A percentile compares a stretch with the other conserved stretches of the same genome.
Evolutionary conservation across 805 yeast genomes (phyloP).

Genomic region (Candida incommunis): DNA sequence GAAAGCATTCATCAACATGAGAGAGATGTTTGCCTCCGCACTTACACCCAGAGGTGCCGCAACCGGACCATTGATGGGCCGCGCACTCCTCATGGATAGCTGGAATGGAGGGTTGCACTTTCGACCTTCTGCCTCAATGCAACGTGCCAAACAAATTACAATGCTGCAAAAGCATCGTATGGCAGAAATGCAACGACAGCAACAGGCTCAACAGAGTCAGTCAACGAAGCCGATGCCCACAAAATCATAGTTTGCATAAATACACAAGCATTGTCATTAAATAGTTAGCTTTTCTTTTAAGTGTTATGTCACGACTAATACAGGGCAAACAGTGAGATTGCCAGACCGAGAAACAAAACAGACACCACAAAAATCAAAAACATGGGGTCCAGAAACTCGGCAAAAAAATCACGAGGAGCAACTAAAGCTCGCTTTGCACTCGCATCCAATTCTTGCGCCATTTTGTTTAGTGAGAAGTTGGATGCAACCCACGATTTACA

Average conservation of each 20-base stretch:
- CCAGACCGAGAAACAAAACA: not conserved
- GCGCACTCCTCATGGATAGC: not conserved
- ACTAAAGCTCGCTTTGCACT: not conserved
- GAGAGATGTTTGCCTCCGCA: slow-evolving; percentile 92
- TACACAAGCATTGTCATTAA: not conserved
- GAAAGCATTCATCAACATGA: slow-evolving; percentile 64
- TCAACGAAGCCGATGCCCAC: not conserved
- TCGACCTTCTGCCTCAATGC: slow-evolving; percentile 10
- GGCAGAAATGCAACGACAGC: slow-evolving; percentile 12
- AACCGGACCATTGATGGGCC: not conserved
- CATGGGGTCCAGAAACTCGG: not conserved
- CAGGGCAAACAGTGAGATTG: not conserved
- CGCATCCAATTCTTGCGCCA: slow-evolving; percentile 18
- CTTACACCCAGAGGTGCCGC: not conserved
- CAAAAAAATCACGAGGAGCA: not conserved
- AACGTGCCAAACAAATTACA: slow-evolving; percentile 12
- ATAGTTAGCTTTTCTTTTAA: no score
- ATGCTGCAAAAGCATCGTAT: slow-evolving; percentile 3
- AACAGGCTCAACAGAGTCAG: slow-evolving; percentile 1
- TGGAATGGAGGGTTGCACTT: not conserved
- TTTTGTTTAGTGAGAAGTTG: slow-evolving; percentile 19
- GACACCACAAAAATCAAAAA: not conserved
- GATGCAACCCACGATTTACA: slow-evolving; percentile 19
- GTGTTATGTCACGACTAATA: not conserved
- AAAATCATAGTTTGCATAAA: not conserved